These are phyloP conservation scores for Heliamphora exappendiculata DNA, from an alignment of 148 eudicot genomes.

Conservation along the genomic window DNA sequence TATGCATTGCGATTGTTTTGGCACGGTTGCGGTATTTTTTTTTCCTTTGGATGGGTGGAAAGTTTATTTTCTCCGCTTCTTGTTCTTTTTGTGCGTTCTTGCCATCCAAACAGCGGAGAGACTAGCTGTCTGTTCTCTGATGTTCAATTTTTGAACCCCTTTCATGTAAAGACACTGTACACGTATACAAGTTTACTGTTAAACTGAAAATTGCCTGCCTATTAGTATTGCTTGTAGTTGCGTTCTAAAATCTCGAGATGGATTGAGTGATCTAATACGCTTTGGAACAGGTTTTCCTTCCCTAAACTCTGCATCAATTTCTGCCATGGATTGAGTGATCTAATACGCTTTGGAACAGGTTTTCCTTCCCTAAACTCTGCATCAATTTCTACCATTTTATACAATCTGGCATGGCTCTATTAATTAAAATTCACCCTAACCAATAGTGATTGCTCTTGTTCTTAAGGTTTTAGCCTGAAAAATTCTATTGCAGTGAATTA, in stretches of 20 bases:
- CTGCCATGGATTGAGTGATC: no score
- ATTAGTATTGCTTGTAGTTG: neutral
- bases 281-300: no score
- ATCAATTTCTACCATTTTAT: no score
- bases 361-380: no score
- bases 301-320: no score
- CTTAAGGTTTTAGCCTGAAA: neutral
- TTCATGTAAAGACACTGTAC: neutral
- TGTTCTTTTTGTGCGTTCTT: neutral
- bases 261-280: no score
- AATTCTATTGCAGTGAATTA: slow-evolving; percentile 6
- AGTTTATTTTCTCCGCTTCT: no score
- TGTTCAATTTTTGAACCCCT: no score
- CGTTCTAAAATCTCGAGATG: no score
- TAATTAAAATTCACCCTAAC: neutral
- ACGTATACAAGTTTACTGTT: neutral
- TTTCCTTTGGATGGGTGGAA: neutral
- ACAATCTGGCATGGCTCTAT: neutral
- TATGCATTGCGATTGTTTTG: no score
- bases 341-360: no score
- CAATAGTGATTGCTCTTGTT: neutral
- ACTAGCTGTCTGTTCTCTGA: neutral
- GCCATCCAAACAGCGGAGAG: neutral
- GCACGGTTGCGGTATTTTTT: no score
- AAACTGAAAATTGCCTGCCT: neutral